Conservation (phyloP, 305 asterid species). For the Caryopteris hybrid region DNA sequence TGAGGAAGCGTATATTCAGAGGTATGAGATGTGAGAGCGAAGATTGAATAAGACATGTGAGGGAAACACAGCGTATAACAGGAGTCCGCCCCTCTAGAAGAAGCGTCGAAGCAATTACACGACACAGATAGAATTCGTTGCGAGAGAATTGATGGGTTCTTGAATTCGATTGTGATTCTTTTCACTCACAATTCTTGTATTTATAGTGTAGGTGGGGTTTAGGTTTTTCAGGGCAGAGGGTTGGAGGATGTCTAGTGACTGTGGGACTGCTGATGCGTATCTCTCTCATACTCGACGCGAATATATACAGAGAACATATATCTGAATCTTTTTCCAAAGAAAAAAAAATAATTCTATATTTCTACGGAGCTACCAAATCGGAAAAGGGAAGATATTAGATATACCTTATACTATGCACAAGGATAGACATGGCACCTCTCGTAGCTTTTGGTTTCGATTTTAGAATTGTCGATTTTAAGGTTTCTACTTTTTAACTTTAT, state of each 20-base stretch:
- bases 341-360: too few species aligned
- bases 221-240: slow-evolving; percentile 29
- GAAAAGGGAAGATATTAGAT: too few species aligned
- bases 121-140: background rate
- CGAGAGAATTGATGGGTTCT: background rate
- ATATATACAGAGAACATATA: too few species aligned
- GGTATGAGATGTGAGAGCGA: slow-evolving; percentile 27
- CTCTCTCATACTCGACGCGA: too few species aligned
- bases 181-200: background rate
- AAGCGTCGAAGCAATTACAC: slow-evolving; percentile 36
- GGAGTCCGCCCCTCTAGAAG: slow-evolving; percentile 22
- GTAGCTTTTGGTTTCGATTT: too few species aligned
- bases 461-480: too few species aligned
- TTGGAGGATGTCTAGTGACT: background rate
- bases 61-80: slow-evolving; percentile 34
- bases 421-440: too few species aligned
- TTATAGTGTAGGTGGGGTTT: slow-evolving; percentile 33
- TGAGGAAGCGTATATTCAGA: slow-evolving; percentile 25
- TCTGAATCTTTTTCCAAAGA: too few species aligned
- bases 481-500: too few species aligned
- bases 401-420: too few species aligned
- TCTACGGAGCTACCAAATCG: too few species aligned
- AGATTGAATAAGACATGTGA: slow-evolving; percentile 37
- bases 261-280: too few species aligned
- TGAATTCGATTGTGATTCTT: slow-evolving; percentile 8